phyloP scores from a whole-genome alignment of 768 basidiomycete species.

The Suillus placidus region DNA sequence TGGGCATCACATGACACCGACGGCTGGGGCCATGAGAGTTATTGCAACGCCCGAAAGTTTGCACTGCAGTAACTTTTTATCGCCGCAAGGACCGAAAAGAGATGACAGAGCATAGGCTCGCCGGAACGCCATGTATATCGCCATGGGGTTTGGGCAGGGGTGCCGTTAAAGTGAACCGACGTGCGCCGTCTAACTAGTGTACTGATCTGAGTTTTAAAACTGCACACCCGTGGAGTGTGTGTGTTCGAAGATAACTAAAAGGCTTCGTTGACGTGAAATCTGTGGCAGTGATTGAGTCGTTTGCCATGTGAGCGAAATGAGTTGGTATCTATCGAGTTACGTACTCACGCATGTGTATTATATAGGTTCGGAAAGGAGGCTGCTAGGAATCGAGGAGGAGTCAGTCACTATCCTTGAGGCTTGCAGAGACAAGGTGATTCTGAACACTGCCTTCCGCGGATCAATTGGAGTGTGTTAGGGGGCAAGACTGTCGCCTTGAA shows the following conservation, averaged over 20 bases:
- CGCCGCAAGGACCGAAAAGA: constrained; percentile 6
- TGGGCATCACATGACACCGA: not conserved
- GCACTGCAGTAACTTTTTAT: constrained; percentile 5
- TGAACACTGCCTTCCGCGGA: not conserved
- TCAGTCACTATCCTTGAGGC: not conserved
- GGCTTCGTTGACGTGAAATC: constrained; percentile 12
- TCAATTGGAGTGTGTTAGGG: not conserved
- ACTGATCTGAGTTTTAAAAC: constrained; percentile 8
- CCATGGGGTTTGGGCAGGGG: constrained; percentile 1
- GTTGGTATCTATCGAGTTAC: not conserved
- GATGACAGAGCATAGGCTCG: not conserved
- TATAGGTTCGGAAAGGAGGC: not conserved
- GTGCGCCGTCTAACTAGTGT: constrained; percentile 3
- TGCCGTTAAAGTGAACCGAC: not conserved
- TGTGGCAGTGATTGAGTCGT: not conserved
- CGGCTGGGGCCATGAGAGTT: no score
- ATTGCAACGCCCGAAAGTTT: not conserved
- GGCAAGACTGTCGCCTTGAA: not conserved
- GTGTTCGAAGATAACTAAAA: constrained; percentile 14
- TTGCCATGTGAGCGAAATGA: not conserved
- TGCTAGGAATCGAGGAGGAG: not conserved
- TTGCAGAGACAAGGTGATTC: not conserved
- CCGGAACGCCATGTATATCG: not conserved
- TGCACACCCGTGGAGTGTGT: constrained; percentile 32
- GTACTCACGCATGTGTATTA: not conserved